A percentile compares a stretch with the other conserved stretches of the same genome.
Conservation (phyloP, 1,284 basidiomycete genomes). For the Leccinum glutinopallens region DNA sequence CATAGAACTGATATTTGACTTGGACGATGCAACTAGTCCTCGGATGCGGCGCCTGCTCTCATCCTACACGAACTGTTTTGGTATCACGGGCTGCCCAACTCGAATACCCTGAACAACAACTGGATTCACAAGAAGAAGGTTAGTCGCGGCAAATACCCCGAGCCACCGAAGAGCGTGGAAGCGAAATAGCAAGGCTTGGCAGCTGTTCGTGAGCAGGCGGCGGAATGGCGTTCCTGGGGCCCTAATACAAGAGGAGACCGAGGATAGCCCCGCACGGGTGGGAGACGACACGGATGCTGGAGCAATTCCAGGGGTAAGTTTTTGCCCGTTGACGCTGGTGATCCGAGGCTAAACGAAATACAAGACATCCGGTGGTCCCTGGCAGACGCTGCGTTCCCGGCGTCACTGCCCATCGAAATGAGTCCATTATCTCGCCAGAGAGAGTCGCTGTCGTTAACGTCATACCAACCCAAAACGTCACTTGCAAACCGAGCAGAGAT, state of each 20-base stretch:
- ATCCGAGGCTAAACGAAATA: slow-evolving; percentile 12
- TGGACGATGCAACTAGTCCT: slow-evolving; percentile 52
- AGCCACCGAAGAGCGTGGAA: slow-evolving; percentile 74
- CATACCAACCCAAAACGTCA: slow-evolving; percentile 56
- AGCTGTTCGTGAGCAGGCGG: slow-evolving; percentile 54
- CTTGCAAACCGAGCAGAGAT: slow-evolving; percentile 39
- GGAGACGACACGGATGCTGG: slow-evolving; percentile 23
- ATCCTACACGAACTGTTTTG: slow-evolving; percentile 1
- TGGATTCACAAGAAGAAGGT: slow-evolving; percentile 52
- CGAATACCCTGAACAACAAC: slow-evolving; percentile 27
- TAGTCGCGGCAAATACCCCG: slow-evolving; percentile 67
- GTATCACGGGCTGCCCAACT: slow-evolving; percentile 10
- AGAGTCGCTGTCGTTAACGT: slow-evolving; percentile 47
- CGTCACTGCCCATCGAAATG: slow-evolving; percentile 66
- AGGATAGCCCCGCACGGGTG: slow-evolving; percentile 32
- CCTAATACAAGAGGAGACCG: slow-evolving; percentile 52
- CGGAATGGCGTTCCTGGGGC: slow-evolving; percentile 38
- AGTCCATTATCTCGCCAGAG: slow-evolving; percentile 42
- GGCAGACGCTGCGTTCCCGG: slow-evolving; percentile 39
- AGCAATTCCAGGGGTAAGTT: slow-evolving; percentile 29
- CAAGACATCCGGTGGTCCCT: slow-evolving; percentile 30
- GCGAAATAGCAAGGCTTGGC: slow-evolving; percentile 63
- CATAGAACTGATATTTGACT: slow-evolving; percentile 67
- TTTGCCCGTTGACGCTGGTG: slow-evolving; percentile 1
- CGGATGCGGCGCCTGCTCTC: slow-evolving; percentile 33